phyloP scores from a whole-genome alignment of 1,139 yeast genomes.

The Taphrina deformans region DNA sequence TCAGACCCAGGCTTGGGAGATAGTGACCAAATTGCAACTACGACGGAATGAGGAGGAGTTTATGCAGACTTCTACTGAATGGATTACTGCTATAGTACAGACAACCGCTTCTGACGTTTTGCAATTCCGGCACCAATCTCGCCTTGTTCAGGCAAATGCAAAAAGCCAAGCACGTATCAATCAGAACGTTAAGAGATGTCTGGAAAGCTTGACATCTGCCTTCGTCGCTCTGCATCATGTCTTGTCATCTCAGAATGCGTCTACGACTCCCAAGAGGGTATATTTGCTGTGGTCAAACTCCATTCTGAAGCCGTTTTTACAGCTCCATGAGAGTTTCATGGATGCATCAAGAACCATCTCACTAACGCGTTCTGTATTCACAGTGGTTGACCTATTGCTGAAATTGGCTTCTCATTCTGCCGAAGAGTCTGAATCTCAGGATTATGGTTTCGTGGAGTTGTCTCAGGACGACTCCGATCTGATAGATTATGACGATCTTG shows the following conservation, averaged over 20 bases:
- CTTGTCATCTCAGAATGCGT: background rate
- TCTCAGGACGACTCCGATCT: background rate
- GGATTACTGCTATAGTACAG: slow-evolving; percentile 8
- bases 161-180: background rate
- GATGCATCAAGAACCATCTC: background rate
- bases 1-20: slow-evolving; percentile 22
- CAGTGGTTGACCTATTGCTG: background rate
- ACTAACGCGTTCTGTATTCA: background rate
- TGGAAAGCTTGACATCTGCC: background rate
- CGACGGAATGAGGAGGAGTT: slow-evolving; percentile 3
- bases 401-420: background rate
- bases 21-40: slow-evolving; percentile 5
- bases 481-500: slow-evolving; percentile 1
- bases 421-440: slow-evolving; percentile 6
- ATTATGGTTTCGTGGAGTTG: background rate
- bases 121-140: slow-evolving; percentile 12
- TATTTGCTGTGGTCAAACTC: slow-evolving; percentile 12
- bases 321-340: slow-evolving; percentile 13
- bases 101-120: slow-evolving; percentile 20
- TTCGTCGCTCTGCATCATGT: background rate
- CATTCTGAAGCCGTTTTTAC: background rate
- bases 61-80: background rate
- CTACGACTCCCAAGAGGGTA: background rate
- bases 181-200: slow-evolving; percentile 10
- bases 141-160: background rate